These are phyloP conservation scores for Gossypium turneri DNA, from an alignment of 345 rosid species.

Conservation along the genomic window DNA sequence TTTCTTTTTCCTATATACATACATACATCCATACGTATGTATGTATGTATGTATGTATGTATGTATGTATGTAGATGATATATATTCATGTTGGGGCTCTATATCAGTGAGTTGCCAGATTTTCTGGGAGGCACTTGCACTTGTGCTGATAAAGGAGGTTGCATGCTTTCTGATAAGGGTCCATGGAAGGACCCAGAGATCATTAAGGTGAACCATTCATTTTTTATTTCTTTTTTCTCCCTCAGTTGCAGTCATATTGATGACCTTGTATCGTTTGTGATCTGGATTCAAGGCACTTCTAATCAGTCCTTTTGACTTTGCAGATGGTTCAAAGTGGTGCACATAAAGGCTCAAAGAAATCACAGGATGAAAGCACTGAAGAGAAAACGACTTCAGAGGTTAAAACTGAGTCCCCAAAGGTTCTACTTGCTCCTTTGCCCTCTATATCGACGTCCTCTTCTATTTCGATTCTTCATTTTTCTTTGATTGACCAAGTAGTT, in stretches of 20 bases:
- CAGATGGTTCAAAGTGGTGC: conserved; percentile 74
- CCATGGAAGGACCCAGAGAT: conserved; percentile 83
- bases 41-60: no score
- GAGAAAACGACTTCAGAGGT: conserved; percentile 55
- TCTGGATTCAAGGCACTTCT: background rate
- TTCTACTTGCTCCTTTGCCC: conserved; percentile 7
- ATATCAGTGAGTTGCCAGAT: conserved; percentile 77
- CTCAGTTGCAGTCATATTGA: background rate
- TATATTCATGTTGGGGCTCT: conserved; percentile 6
- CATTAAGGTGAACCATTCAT: conserved; percentile 43
- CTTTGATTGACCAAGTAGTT: background rate
- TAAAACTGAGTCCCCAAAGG: conserved; percentile 36
- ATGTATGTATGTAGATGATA: no score
- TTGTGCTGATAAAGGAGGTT: conserved; percentile 82
- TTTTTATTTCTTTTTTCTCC: background rate
- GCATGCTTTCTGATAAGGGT: conserved; percentile 90
- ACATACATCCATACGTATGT: accelerated
- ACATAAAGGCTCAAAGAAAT: conserved; percentile 53
- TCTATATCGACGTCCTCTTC: background rate
- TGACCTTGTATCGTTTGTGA: background rate
- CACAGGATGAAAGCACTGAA: conserved; percentile 22
- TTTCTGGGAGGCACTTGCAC: conserved; percentile 91
- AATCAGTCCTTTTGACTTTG: conserved; percentile 17
- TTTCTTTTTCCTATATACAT: background rate
- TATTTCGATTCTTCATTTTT: background rate